Base-by-base conservation (phyloP, 2,329 filamentous ascomycete genomes). In the Aspergillus clavatus region DNA sequence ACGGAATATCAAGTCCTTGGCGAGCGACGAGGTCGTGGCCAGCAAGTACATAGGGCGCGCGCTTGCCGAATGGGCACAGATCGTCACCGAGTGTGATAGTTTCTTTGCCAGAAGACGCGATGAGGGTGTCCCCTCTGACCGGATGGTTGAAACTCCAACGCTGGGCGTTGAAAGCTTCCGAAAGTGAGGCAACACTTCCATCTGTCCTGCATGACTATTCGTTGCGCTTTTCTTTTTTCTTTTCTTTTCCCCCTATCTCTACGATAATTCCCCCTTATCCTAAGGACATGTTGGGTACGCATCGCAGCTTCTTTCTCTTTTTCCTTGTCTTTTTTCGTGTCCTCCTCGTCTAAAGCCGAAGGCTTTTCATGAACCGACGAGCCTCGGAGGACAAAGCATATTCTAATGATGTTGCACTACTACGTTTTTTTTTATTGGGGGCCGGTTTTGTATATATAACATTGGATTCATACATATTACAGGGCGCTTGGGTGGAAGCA, bases 31-130 rank as follows among this genome's bases (percentile, higher is more conserved):
- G 22, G 44, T 67, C n/a, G 61, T 61, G 33, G 58, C 65, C 24
- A 78, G 77, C 49, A 76, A 75, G 47, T 84, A 84, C 59, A 74
- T 75, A n/a, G 81, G 81, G 12, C 73, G 81, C 29, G 79, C 81
- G 8, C 71, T 84, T 28, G 80, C 80, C 1, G 81, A 84, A 61
- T 84, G 81, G 81, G 74, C 74, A 3, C 71, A 80, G 40, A 72
- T 83, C 23, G 75, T 82, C 7, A 72, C 74, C 19, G 81, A 84
- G 56, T 83, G 78, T 54, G 77, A 82, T 56, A 80, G 76, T 52
- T 84, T 84, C 66, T 83, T 82, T 53, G 75, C 81, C 44, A 69
- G 81, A 45, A 69, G 81, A 50, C 79, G 76, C 55, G 75, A 76
- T 39, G 81, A 84, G 60, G 81, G 81, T 16, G 79, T 83, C 14